phyloP scores from a whole-genome alignment of 768 basidiomycete species.

The Agaricus sinodeliciosus region DNA sequence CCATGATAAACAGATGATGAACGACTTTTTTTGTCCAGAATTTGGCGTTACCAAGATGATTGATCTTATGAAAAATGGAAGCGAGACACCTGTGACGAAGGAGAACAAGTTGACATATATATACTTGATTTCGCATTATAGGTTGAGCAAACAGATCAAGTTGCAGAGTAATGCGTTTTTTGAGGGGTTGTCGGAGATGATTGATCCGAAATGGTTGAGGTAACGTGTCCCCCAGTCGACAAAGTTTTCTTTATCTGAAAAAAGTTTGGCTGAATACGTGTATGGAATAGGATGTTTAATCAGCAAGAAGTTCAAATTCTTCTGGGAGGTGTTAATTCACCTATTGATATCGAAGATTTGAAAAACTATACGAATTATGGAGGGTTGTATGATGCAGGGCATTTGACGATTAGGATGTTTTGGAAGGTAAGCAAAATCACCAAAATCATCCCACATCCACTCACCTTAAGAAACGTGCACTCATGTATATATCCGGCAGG shows the following conservation, averaged over 20 bases:
- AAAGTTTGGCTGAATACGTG: background rate
- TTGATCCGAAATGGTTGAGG: slow-evolving; percentile 86
- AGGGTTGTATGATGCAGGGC: slow-evolving; percentile 64
- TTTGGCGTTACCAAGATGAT: slow-evolving; percentile 72
- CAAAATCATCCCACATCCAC: too few relatives aligned
- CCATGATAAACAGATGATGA: background rate
- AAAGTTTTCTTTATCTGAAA: background rate
- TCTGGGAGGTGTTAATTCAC: slow-evolving; percentile 81
- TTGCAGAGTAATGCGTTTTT: slow-evolving; percentile 83
- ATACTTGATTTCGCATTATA: slow-evolving; percentile 82
- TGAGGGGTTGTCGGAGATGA: slow-evolving; percentile 86
- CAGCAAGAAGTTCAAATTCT: slow-evolving; percentile 92
- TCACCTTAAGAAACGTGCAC: too few relatives aligned
- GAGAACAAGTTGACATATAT: slow-evolving; percentile 92
- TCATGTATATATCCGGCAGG: too few relatives aligned
- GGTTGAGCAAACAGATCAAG: slow-evolving; percentile 84
- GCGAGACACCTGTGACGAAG: slow-evolving; percentile 76
- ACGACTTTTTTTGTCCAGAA: slow-evolving; percentile 36
- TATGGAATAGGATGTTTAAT: slow-evolving; percentile 78
- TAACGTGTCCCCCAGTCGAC: too few relatives aligned
- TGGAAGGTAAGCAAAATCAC: too few relatives aligned
- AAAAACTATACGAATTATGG: slow-evolving; percentile 75
- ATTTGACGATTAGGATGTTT: slow-evolving; percentile 69
- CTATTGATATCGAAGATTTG: slow-evolving; percentile 81
- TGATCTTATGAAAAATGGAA: slow-evolving; percentile 78